A percentile compares a stretch with the other conserved stretches of the same genome.
Conservation (phyloP, 2,329 filamentous ascomycete species). For the Ophiosphaerella korrae region DNA sequence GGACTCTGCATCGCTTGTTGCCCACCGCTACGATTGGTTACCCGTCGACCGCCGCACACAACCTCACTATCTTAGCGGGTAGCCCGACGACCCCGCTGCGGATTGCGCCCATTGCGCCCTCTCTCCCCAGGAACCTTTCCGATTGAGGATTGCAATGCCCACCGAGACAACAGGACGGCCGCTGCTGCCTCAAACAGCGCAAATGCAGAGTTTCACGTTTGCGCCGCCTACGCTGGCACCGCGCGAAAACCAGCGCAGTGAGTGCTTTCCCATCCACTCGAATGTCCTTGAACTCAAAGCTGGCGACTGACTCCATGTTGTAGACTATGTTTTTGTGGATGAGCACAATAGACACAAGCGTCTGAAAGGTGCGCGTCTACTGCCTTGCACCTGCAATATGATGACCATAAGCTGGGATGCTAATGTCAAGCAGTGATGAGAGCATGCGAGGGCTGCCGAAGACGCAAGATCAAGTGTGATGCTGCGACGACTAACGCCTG, state of each 20-base stretch:
- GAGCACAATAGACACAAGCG: conserved; percentile 98
- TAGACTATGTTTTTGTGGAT: conserved; percentile 98
- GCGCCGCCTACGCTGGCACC: conserved; percentile 67
- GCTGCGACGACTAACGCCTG: conserved; percentile 95
- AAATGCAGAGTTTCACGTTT: conserved; percentile 79
- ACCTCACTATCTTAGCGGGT: conserved; percentile 32
- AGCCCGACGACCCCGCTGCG: conserved; percentile 41
- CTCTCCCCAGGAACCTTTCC: conserved; percentile 6
- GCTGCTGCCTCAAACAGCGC: conserved; percentile 68
- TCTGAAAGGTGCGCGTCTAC: conserved; percentile 73
- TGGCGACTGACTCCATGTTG: conserved; percentile 24
- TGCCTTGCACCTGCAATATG: not conserved
- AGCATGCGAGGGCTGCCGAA: conserved; percentile 92
- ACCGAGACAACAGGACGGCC: conserved; percentile 66
- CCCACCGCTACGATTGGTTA: conserved; percentile 33
- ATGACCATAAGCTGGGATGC: conserved; percentile 10
- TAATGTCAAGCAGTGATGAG: conserved; percentile 75
- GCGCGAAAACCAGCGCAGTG: conserved; percentile 84
- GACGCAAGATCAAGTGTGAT: conserved; percentile 97
- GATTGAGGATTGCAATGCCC: conserved; percentile 56
- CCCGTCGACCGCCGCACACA: conserved; percentile 23
- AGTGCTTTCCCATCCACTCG: conserved; percentile 42
- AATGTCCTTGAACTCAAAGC: not conserved
- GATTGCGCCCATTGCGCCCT: conserved; percentile 24
- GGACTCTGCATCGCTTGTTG: conserved; percentile 28